Evolutionary conservation across 352 stramenopile genomes (phyloP).

Genomic region (Phytopythium delawarense): DNA sequence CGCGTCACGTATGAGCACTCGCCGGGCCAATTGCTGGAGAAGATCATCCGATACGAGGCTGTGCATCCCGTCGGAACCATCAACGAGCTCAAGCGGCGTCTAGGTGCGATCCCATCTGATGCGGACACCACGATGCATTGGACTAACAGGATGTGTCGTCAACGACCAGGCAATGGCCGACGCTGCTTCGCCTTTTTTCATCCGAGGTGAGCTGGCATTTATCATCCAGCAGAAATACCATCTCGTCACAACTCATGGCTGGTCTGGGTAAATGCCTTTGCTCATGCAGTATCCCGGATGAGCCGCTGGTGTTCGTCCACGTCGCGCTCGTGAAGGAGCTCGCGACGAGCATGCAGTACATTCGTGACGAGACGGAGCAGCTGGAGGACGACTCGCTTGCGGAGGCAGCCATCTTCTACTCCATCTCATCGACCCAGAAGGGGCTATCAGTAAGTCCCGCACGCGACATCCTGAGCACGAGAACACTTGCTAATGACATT

Average conservation of each 20-base stretch:
- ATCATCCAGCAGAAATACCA: neutral
- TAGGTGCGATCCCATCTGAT: conserved; percentile 40
- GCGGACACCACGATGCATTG: neutral
- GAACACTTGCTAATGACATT: neutral
- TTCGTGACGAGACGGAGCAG: conserved; percentile 74
- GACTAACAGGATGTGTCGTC: neutral
- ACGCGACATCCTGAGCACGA: neutral
- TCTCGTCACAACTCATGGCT: neutral
- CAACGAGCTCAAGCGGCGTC: conserved; percentile 89
- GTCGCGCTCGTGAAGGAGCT: conserved; percentile 89
- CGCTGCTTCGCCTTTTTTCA: conserved; percentile 96
- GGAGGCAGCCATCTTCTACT: conserved; percentile 93
- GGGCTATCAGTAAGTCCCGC: conserved; percentile 62
- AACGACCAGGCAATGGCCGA: conserved; percentile 37
- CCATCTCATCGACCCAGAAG: conserved; percentile 92
- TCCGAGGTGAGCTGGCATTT: conserved; percentile 44
- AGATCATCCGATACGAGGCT: conserved; percentile 94
- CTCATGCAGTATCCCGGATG: conserved; percentile 60
- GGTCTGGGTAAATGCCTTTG: neutral
- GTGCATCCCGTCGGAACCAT: conserved; percentile 94
- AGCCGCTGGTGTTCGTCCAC: conserved; percentile 95
- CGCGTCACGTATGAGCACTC: conserved; percentile 94
- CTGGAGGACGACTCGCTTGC: conserved; percentile 53
- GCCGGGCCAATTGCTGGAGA: conserved; percentile 90
- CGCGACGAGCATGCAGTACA: conserved; percentile 89